Evolutionary conservation across 1,139 yeast genomes (phyloP).

Genomic region (Saccharomycopsis crataegensis): DNA sequence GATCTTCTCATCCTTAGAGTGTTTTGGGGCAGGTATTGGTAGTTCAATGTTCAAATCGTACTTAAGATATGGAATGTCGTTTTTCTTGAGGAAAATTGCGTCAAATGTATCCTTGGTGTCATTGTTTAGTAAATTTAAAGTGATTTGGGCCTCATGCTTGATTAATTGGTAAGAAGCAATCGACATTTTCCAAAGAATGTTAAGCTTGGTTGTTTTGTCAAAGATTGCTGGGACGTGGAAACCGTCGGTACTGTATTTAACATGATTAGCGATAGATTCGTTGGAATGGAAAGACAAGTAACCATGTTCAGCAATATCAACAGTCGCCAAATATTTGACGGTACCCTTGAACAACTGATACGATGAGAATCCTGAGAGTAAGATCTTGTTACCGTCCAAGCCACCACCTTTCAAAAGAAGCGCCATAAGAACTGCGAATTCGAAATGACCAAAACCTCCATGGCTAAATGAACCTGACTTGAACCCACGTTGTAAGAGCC

Average conservation of each 20-base stretch:
- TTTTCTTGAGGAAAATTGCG: constrained; percentile 65
- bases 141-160: constrained; percentile 58
- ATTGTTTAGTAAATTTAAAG: constrained; percentile 65
- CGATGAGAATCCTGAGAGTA: constrained; percentile 82
- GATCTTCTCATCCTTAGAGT: constrained; percentile 4
- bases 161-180: constrained; percentile 56
- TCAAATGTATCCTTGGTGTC: constrained; percentile 80
- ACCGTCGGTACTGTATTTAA: constrained; percentile 48
- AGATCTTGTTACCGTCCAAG: constrained; percentile 59
- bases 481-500: constrained; percentile 86
- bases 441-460: constrained; percentile 92
- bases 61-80: constrained; percentile 45
- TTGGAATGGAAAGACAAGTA: constrained; percentile 59
- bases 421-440: constrained; percentile 75
- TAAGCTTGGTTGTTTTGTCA: constrained; percentile 68
- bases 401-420: constrained; percentile 85
- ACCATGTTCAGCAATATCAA: constrained; percentile 56
- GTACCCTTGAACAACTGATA: constrained; percentile 90
- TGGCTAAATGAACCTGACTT: constrained; percentile 37
- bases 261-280: constrained; percentile 29
- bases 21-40: constrained; percentile 25
- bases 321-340: constrained; percentile 70
- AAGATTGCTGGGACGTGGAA: constrained; percentile 68
- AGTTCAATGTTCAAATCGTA: constrained; percentile 59
- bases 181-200: constrained; percentile 78